phyloP scores from a whole-genome alignment of 352 stramenopile species.

The Phytophthora quininea region DNA sequence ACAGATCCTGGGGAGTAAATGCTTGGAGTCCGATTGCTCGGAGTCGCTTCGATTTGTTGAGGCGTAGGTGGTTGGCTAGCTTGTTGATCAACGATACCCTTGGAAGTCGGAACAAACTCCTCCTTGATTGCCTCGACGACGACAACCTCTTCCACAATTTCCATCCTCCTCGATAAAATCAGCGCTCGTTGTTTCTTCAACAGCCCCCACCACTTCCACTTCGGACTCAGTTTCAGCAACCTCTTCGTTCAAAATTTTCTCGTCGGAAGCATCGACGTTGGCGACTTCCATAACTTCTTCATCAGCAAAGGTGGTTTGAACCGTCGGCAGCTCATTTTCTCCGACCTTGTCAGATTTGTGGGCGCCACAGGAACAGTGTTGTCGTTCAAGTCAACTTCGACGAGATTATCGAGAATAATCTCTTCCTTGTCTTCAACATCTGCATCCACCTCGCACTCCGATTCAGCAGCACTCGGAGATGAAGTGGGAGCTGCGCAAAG shows the following conservation, averaged over 20 bases:
- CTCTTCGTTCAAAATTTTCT: not conserved
- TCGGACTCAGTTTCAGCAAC: conserved; percentile 2
- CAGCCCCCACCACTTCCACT: conserved; percentile 9
- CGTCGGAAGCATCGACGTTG: not conserved
- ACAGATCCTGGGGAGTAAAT: conserved; percentile 44
- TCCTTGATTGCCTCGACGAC: conserved; percentile 22
- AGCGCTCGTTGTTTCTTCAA: conserved; percentile 16
- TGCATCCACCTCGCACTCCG: conserved; percentile 8
- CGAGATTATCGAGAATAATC: not conserved
- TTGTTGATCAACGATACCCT: conserved; percentile 33
- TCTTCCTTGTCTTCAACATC: conserved; percentile 25
- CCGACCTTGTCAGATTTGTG: conserved; percentile 14
- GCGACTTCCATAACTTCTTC: conserved; percentile 11
- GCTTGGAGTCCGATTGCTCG: conserved; percentile 4
- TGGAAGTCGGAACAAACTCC: not conserved
- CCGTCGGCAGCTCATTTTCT: conserved; percentile 16
- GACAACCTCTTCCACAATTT: conserved; percentile 17
- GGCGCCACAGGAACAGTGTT: conserved; percentile 2
- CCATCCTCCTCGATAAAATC: not conserved
- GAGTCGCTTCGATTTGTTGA: not conserved
- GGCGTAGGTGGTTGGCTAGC: conserved; percentile 7
- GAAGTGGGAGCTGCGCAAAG: conserved; percentile 16
- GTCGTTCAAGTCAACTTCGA: conserved; percentile 12
- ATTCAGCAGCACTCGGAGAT: not conserved
- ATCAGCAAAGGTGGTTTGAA: conserved; percentile 1